Base-by-base conservation (phyloP, 2,329 filamentous ascomycete genomes). In the Akanthomyces muscarius region DNA sequence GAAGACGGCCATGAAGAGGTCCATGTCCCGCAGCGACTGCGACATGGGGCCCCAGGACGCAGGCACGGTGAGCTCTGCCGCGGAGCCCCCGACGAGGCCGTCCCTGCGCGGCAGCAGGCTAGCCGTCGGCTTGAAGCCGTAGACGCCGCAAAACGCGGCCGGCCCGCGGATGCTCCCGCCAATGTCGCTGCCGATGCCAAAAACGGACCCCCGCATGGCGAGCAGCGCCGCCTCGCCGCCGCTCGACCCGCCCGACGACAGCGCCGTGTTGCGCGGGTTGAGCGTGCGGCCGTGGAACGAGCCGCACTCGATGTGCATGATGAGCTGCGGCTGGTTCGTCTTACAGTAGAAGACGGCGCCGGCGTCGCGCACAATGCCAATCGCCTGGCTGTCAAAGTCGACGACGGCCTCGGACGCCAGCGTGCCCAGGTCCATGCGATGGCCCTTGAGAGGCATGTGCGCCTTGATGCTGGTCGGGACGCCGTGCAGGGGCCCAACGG, bases 331-430 rank as follows among this genome's bases (percentile, higher is more conserved):
- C 6, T 89, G 80, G 65, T 89, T 90, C 0, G 88, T 90, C 73
- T 90, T 90, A 68, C 84, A 82, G 68, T 88, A 86, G 53, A 86
- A 77, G 1, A 89, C 79, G 1, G 87, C 88, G 1, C 88, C 88
- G 0, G 85, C 77, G 18, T 75, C 76, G 44, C 82, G 75, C 11
- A 90, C 74, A 1, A 88, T 75, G 0, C 80, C 77, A 0, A 88
- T 80, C 36, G 89, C 76, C 0, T 83, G 81, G 6, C 84, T 78
- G 69, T 88, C 84, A 38, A 78, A 72, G 13, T 75, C 70, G 16
- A 83, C 81, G 79, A 77, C 65, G 77, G 75, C 48, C 78, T 84
- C 65, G 81, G 77, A 36, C 76, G 78, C 6, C 13, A 83, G 76
- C 63, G 87, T 83, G 1, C 86, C 84, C 2, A 80, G 70, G 0